Conservation (phyloP, 192 early-diverging fungal genomes). For the Dissophora ornata region DNA sequence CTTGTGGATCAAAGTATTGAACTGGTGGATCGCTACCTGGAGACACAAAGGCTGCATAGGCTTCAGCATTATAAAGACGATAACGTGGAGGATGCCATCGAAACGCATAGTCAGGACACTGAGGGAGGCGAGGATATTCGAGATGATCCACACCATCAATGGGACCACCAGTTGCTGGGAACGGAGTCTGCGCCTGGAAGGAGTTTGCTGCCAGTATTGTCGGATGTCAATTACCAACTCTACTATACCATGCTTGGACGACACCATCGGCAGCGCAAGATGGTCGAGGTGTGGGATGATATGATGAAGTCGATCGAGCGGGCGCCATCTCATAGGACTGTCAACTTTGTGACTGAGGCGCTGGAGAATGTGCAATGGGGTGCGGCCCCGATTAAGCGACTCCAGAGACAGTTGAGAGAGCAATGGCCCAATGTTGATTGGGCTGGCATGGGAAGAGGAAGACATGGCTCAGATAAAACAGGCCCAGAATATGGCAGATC, state of each 20-base stretch:
- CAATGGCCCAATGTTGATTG: constrained; percentile 31
- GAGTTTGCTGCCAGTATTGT: not conserved
- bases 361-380: constrained; percentile 53
- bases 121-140: not conserved
- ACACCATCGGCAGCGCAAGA: constrained; percentile 45
- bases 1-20: constrained; percentile 23
- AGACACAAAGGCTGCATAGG: not conserved
- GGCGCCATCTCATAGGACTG: constrained; percentile 16
- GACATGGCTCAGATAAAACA: not conserved
- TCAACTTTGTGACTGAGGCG: constrained; percentile 28
- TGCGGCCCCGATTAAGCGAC: constrained; percentile 23
- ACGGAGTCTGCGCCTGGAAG: not conserved
- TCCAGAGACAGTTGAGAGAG: constrained; percentile 19
- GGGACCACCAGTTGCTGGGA: not conserved
- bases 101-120: too few species aligned
- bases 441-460: not conserved
- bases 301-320: constrained; percentile 28
- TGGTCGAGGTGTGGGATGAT: constrained; percentile 39
- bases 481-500: not conserved
- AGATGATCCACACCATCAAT: not conserved
- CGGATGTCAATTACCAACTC: constrained; percentile 29
- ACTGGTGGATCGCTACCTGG: constrained; percentile 9
- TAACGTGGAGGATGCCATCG: not conserved
- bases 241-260: constrained; percentile 39
- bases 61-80: constrained; percentile 1